Base-by-base conservation (phyloP, 2,329 filamentous ascomycete genomes). In the Peltaster fructicola region DNA sequence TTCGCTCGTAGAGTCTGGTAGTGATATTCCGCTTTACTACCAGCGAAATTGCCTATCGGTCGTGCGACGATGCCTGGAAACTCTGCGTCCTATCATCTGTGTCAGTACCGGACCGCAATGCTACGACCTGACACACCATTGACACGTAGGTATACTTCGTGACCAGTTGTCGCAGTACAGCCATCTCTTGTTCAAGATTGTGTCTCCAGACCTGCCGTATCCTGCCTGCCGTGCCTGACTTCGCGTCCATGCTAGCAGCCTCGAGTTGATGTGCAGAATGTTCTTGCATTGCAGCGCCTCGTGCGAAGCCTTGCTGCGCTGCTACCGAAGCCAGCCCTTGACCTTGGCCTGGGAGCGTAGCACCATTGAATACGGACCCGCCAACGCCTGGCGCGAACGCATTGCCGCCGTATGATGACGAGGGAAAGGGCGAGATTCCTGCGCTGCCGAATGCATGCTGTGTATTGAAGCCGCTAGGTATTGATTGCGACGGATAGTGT, bases 1-100 rank as follows among this genome's bases (percentile, higher is more conserved):
- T 98, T 98, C 41, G 82, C 90, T 33, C 88, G 78, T 22, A 98
- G 64, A 32, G 85, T 95, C 59, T 98, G 88, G 55, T 98, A 98
- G 50, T 98, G 88, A 48, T 98, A 98, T 43, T 93, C 85, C 37
- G 82, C 88, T 57, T 93, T 95, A 30, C 79, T 88, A 18, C 45
- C 44, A 31, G 77, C 71, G 51, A 98, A 98, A 28, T 76, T 72
- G 23, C 88, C 88, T 64, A 98, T 95, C 2, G 88, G 88, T 38
- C 88, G 70, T 14, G 85, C 81, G 26, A 98, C 85, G 26, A 98
- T 82, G 29, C 88, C 88, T n/a, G 88, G 88, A 41, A 98, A 98
- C 49, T 95, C 85, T 13, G 88, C 93, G 49, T 98, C 88, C 84
- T 92, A 47, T 25, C 9, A 14, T 13, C 8, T n/a, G 14, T 13